Evolutionary conservation across 2,329 filamentous ascomycete species (phyloP).

Genomic region (Exophiala phaeomuriformis): DNA sequence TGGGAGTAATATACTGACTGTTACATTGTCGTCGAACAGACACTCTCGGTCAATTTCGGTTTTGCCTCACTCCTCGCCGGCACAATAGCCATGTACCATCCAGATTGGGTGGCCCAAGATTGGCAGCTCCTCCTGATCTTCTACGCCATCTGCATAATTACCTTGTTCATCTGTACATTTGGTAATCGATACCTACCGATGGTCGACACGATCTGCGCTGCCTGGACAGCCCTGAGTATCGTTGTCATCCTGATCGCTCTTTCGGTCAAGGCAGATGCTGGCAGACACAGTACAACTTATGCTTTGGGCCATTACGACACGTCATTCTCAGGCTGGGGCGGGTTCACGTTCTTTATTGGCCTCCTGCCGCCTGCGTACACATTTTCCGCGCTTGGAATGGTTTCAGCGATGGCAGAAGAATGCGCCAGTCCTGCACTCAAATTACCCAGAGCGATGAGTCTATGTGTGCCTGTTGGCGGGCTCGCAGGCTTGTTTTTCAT

Average conservation of each 20-base stretch:
- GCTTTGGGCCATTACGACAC: constrained; percentile 53
- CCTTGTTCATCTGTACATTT: constrained; percentile 58
- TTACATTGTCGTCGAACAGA: constrained; percentile 19
- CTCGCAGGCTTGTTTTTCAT: constrained; percentile 50
- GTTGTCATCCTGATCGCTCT: constrained; percentile 52
- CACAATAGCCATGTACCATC: constrained; percentile 48
- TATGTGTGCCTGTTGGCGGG: constrained; percentile 48
- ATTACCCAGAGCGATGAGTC: constrained; percentile 47
- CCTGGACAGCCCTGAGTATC: constrained; percentile 51
- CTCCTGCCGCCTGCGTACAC: constrained; percentile 53
- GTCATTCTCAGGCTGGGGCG: constrained; percentile 50
- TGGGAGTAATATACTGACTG: constrained; percentile 33
- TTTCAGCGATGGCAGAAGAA: constrained; percentile 57
- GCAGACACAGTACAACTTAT: constrained; percentile 46
- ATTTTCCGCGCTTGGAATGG: constrained; percentile 56
- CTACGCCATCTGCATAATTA: constrained; percentile 58
- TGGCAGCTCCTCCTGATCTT: constrained; percentile 69
- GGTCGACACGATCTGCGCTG: constrained; percentile 53
- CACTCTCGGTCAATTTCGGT: constrained; percentile 49
- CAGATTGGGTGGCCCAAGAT: constrained; percentile 44
- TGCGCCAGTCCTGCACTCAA: constrained; percentile 47
- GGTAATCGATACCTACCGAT: constrained; percentile 61
- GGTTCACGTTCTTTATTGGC: constrained; percentile 57
- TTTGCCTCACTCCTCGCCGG: constrained; percentile 50
- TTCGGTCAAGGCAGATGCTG: constrained; percentile 48